phyloP scores from a whole-genome alignment of 441 rosid species.

The Mallotus repandus region DNA sequence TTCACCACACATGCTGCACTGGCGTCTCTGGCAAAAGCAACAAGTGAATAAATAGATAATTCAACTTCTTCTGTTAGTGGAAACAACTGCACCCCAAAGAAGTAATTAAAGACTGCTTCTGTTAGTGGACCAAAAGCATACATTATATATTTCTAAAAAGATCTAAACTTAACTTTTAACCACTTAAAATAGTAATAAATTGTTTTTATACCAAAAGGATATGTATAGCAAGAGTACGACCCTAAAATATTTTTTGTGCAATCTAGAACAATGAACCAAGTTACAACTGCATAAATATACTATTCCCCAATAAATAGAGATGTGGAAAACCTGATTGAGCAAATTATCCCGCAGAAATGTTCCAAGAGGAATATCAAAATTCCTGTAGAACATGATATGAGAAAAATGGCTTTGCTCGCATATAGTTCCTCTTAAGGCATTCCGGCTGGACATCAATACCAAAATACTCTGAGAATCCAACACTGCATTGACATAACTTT shows the following conservation, averaged over 20 bases:
- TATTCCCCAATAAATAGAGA: slow-evolving; percentile 21
- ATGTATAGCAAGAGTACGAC: neutral
- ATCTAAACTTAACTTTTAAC: neutral
- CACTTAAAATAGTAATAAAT: neutral
- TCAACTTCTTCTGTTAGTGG: slow-evolving; percentile 10
- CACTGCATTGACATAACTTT: slow-evolving; percentile 45
- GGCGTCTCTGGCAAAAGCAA: slow-evolving; percentile 56
- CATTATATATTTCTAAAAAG: slow-evolving; percentile 1
- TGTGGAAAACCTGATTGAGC: slow-evolving; percentile 73
- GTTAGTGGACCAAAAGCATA: neutral
- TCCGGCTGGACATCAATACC: slow-evolving; percentile 86
- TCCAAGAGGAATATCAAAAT: slow-evolving; percentile 87
- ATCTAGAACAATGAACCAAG: slow-evolving; percentile 1
- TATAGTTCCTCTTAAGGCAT: slow-evolving; percentile 57
- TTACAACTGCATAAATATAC: slow-evolving; percentile 4
- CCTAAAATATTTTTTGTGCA: neutral
- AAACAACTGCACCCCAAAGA: slow-evolving; percentile 7
- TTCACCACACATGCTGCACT: slow-evolving; percentile 59
- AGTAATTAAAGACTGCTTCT: neutral
- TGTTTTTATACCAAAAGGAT: neutral
- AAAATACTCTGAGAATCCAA: slow-evolving; percentile 76
- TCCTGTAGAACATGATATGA: slow-evolving; percentile 84
- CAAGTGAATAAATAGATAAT: slow-evolving; percentile 28
- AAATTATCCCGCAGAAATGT: slow-evolving; percentile 78
- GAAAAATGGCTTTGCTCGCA: slow-evolving; percentile 96